phyloP scores from a whole-genome alignment of 176 grass and related monocot species.

The Lolium perenne region DNA sequence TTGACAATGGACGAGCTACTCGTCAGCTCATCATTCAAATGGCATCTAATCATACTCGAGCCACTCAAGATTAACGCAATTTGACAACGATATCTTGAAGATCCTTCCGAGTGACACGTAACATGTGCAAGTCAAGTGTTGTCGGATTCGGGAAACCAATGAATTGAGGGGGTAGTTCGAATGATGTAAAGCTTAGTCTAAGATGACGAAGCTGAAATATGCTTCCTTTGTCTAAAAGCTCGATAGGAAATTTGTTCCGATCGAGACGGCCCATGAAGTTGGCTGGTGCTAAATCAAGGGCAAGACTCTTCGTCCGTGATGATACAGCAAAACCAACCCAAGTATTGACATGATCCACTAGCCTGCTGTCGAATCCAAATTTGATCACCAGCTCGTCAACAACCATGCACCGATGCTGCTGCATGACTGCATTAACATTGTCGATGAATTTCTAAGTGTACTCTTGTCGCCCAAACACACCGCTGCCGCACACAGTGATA shows the following conservation, averaged over 20 bases:
- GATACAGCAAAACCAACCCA: constrained; percentile 35
- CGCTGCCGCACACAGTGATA: not conserved
- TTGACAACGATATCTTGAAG: constrained; percentile 20
- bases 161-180: constrained; percentile 14
- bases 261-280: accelerated
- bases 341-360: constrained; percentile 32
- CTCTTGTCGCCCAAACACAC: not conserved
- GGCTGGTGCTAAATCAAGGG: constrained; percentile 27
- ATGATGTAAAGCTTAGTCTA: constrained; percentile 14
- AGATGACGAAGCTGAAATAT: constrained; percentile 10
- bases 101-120: not conserved
- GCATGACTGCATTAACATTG: constrained; percentile 35
- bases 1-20: not conserved
- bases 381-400: constrained; percentile 28
- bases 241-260: constrained; percentile 1
- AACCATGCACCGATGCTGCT: not conserved
- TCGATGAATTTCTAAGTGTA: constrained; percentile 18
- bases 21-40: constrained; percentile 22
- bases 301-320: not conserved
- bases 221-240: not conserved
- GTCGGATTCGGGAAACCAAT: not conserved
- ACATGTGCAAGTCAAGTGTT: not conserved
- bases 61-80: constrained; percentile 39
- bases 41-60: not conserved
- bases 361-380: not conserved